A percentile compares a stretch with the other conserved stretches of the same genome.
Conservation (phyloP, 148 eudicot genomes). For the Suaeda aralocaspica region DNA sequence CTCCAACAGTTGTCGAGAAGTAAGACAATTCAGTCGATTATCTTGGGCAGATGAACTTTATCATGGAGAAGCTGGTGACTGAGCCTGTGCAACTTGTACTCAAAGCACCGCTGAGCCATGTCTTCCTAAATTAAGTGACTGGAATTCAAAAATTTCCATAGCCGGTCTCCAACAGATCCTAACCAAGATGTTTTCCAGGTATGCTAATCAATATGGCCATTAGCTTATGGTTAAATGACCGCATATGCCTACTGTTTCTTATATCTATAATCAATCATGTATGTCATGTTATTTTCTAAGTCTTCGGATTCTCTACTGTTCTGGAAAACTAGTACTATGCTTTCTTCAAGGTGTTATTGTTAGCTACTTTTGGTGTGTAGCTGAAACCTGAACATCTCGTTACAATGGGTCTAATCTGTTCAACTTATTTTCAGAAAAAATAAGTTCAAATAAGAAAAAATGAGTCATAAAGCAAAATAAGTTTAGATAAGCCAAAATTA, state of each 20-base stretch:
- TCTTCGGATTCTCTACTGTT: neutral
- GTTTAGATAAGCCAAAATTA: too few species aligned
- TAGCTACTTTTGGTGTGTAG: neutral
- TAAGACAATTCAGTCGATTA: slow-evolving; percentile 25
- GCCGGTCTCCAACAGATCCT: slow-evolving; percentile 34
- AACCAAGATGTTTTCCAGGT: slow-evolving; percentile 69
- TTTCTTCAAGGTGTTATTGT: neutral
- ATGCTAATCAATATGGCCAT: slow-evolving; percentile 7
- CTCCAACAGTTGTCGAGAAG: slow-evolving; percentile 36
- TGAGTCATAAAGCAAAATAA: too few species aligned
- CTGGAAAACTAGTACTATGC: neutral
- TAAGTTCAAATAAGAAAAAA: too few species aligned
- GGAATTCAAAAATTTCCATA: slow-evolving; percentile 30
- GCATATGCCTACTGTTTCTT: too few species aligned
- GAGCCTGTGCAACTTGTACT: slow-evolving; percentile 42
- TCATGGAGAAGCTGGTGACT: slow-evolving; percentile 71
- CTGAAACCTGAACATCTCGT: slow-evolving; percentile 1
- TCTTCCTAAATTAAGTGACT: slow-evolving; percentile 36
- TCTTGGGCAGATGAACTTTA: slow-evolving; percentile 80
- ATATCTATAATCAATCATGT: neutral
- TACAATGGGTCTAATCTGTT: too few species aligned
- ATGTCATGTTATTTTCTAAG: neutral
- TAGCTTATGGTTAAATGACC: too few species aligned
- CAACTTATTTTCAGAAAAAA: too few species aligned
- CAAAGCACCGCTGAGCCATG: slow-evolving; percentile 37